Evolutionary conservation across 106 monocot species (phyloP).

Genomic region (Acanthochlamys bracteata): DNA sequence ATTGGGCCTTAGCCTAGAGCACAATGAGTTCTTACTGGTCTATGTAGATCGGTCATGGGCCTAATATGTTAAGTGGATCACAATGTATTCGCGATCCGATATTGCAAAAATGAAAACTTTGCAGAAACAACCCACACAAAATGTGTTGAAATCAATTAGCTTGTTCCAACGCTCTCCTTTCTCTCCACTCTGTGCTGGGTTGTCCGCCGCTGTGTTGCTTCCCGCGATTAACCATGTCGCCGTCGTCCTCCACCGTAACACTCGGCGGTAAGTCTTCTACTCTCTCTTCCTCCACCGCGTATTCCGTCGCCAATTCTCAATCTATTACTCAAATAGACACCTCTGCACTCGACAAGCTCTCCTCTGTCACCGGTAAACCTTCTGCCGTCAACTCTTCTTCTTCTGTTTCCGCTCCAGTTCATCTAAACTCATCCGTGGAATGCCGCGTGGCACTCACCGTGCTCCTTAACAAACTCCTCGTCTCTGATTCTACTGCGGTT

Average conservation of each 20-base stretch:
- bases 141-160: too few species aligned
- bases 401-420: not conserved
- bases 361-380: conserved; percentile 13
- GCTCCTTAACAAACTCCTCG: conserved; percentile 68
- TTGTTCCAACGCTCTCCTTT: too few species aligned
- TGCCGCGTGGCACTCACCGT: conserved; percentile 67
- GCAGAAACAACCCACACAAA: too few species aligned
- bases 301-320: conserved; percentile 32
- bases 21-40: too few species aligned
- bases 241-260: conserved; percentile 16
- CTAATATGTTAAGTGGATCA: too few species aligned
- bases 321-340: conserved; percentile 44
- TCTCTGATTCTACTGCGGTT: conserved; percentile 31
- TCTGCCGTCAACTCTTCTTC: not conserved
- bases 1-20: too few species aligned
- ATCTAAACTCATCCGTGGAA: conserved; percentile 22
- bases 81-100: too few species aligned
- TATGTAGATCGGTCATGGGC: too few species aligned
- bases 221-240: conserved; percentile 13
- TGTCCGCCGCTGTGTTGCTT: too few species aligned
- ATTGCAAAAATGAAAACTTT: too few species aligned
- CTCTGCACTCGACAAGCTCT: conserved; percentile 65
- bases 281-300: conserved; percentile 49
- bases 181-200: too few species aligned
- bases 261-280: conserved; percentile 65